Evolutionary conservation across 345 rosid genomes (phyloP).

Genomic region (Dipteronia sinensis): DNA sequence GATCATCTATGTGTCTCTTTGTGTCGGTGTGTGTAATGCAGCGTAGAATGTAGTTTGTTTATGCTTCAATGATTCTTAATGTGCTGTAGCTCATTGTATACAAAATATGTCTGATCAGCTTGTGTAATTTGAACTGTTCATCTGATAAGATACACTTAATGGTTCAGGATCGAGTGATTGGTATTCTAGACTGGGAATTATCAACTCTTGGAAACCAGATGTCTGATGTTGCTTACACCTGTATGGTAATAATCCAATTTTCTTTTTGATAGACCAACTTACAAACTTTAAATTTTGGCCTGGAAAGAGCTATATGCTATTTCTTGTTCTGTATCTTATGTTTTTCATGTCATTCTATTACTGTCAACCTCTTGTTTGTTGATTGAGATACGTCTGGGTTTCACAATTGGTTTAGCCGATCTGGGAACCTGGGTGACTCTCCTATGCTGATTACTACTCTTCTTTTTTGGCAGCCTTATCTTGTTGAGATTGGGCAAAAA

Average conservation of each 20-base stretch:
- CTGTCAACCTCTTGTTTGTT: not conserved
- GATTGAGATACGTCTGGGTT: not conserved
- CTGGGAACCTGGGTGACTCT: constrained; percentile 2
- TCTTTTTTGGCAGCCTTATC: constrained; percentile 61
- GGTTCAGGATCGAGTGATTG: constrained; percentile 87
- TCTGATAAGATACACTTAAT: constrained; percentile 1
- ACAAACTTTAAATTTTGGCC: constrained; percentile 17
- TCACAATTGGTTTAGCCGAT: not conserved
- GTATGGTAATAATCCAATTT: constrained; percentile 60
- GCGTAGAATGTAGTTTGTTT: not conserved
- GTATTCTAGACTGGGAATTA: constrained; percentile 94
- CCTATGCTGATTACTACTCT: not conserved
- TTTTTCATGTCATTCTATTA: constrained; percentile 3
- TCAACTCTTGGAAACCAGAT: constrained; percentile 97
- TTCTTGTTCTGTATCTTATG: not conserved
- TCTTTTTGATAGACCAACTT: constrained; percentile 12
- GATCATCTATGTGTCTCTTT: not conserved
- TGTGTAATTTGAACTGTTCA: not conserved
- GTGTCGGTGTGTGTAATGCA: not conserved
- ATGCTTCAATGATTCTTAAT: constrained; percentile 16
- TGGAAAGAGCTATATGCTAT: constrained; percentile 1
- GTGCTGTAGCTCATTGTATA: not conserved
- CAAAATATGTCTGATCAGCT: not conserved
- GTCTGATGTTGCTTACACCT: constrained; percentile 87
- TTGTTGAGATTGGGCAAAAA: constrained; percentile 37